Percentiles rank a stretch among this genome's conserved stretches.
phyloP scores from a whole-genome alignment of 1,284 basidiomycete genomes.

The Sporisorium scitamineum region DNA sequence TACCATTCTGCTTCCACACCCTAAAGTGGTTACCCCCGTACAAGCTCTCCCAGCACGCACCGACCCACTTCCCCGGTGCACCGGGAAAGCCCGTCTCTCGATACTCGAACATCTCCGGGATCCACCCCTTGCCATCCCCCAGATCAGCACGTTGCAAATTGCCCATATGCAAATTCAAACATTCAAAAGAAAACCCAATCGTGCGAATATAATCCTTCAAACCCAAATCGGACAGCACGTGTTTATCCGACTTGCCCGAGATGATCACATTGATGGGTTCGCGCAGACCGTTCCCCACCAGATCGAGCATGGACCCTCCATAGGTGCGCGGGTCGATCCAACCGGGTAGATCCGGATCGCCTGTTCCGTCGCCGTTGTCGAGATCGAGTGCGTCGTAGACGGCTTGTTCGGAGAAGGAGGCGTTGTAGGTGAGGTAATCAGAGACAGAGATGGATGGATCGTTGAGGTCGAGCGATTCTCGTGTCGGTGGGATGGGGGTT shows the following conservation, averaged over 20 bases:
- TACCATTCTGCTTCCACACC: conserved; percentile 70
- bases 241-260: conserved; percentile 81
- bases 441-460: conserved; percentile 24
- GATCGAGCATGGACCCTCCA: conserved; percentile 63
- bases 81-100: conserved; percentile 63
- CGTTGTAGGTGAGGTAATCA: conserved; percentile 35
- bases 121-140: conserved; percentile 81
- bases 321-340: conserved; percentile 57
- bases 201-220: conserved; percentile 80
- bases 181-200: conserved; percentile 81
- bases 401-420: conserved; percentile 38
- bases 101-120: conserved; percentile 67
- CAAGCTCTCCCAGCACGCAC: conserved; percentile 65
- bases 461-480: conserved; percentile 36
- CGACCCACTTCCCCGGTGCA: conserved; percentile 67
- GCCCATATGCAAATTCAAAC: conserved; percentile 83
- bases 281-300: conserved; percentile 79
- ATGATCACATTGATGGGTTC: conserved; percentile 92
- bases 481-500: conserved; percentile 12
- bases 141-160: conserved; percentile 80
- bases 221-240: conserved; percentile 79
- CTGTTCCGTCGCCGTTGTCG: conserved; percentile 41
- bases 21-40: conserved; percentile 69
- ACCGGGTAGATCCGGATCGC: conserved; percentile 41
- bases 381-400: conserved; percentile 45